Evolutionary conservation across 2,329 filamentous ascomycete species (phyloP).

Genomic region (Phialocephala subalpina): DNA sequence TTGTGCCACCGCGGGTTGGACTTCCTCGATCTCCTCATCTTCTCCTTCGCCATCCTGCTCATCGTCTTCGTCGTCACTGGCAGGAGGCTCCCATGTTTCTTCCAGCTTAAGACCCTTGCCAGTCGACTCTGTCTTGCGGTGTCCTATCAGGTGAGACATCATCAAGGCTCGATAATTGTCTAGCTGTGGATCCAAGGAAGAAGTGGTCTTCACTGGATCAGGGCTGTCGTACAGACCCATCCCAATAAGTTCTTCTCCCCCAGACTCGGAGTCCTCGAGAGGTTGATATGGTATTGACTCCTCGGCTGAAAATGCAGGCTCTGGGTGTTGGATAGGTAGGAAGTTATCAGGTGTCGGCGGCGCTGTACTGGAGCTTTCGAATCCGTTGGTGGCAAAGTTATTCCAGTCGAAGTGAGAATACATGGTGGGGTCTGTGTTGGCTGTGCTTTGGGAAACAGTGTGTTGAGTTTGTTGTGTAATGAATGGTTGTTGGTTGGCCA

Average conservation of each 20-base stretch:
- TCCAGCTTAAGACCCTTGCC: slow-evolving; percentile 84
- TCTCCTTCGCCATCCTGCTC: slow-evolving; percentile 48
- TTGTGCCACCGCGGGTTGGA: neutral
- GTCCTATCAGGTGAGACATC: slow-evolving; percentile 61
- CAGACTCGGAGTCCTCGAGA: slow-evolving; percentile 61
- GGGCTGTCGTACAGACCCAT: slow-evolving; percentile 84
- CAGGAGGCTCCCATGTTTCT: slow-evolving; percentile 78
- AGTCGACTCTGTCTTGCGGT: slow-evolving; percentile 54
- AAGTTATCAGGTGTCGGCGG: slow-evolving; percentile 69
- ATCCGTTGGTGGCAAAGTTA: slow-evolving; percentile 53
- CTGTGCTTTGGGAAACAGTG: slow-evolving; percentile 24
- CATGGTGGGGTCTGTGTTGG: slow-evolving; percentile 37
- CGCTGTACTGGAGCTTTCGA: slow-evolving; percentile 53
- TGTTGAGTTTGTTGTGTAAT: slow-evolving; percentile 22
- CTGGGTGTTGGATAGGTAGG: slow-evolving; percentile 57
- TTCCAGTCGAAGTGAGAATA: slow-evolving; percentile 54
- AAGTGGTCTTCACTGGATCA: slow-evolving; percentile 54
- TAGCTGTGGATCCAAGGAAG: slow-evolving; percentile 54
- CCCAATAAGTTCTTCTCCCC: slow-evolving; percentile 78
- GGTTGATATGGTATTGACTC: slow-evolving; percentile 58
- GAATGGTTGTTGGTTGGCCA: slow-evolving; percentile 29
- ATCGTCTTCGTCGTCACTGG: slow-evolving; percentile 62
- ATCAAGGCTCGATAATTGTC: slow-evolving; percentile 61
- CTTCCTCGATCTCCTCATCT: slow-evolving; percentile 32
- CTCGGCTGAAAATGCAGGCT: slow-evolving; percentile 55